Evolutionary conservation across 495 filamentous ascomycete genomes (phyloP), one percentile per base, ranked within the genome.

Genomic region (Paragyromitra xinjiangensis): DNA sequence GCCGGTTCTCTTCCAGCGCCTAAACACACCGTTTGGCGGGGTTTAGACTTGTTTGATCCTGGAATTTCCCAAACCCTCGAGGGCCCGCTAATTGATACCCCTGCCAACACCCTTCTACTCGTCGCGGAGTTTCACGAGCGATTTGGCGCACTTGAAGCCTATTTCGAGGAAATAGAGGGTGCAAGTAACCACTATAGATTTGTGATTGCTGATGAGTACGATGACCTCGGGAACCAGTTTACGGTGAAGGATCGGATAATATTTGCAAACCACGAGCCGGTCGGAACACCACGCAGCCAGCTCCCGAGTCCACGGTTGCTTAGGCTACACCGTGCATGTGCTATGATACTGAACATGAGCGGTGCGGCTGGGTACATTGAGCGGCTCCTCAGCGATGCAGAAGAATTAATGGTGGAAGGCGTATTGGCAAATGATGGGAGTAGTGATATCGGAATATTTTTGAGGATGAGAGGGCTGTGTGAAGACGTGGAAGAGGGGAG

Each of bases 281-380:
- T 42, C 0, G 37, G 50, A 6, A 42, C 51, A 5, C 34, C n/a
- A 7, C 0, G 1, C 0, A 45, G 51, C 2, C 1, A 6, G 34
- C 37, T 69, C 14, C 37, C 50, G n/a, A n/a, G n/a, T 6, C n/a
- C 16, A 16, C 29, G 37, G 0, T 19, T 69, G 0, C 66, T 69
- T 2, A 29, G 19, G 4, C 22, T 69, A 9, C 66, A 69, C 45
- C 11, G 66, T n/a, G 66, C 66, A 0, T 59, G 53, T 16, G 3
- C 4, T n/a, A 8, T 69, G 34, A 69, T 68, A 12, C 34, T 68
- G n/a, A 44, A 45, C 24, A 69, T 59, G 51, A 69, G 66, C 11
- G 51, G 66, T 0, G 66, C 37, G 9, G 50, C 29, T 14, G 48
- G 53, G n/a, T 56, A 69, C 7, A 37, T 69, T 16, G 65, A 69